Evolutionary conservation across 2,329 filamentous ascomycete species (phyloP), one percentile per base, ranked within the genome.

Genomic region (Nakataea oryzae): DNA sequence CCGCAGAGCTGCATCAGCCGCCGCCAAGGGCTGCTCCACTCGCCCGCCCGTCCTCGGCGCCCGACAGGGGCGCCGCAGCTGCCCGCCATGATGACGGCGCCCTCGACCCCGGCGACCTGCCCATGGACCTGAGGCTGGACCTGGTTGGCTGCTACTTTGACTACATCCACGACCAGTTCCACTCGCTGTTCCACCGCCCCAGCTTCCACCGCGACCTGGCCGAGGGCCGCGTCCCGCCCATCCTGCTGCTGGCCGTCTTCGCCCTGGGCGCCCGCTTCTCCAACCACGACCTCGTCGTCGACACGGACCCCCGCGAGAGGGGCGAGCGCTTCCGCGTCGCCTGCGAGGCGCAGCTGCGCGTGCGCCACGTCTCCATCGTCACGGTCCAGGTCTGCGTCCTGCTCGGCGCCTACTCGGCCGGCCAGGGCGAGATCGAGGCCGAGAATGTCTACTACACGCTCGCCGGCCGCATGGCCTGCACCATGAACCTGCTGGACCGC

Each of bases 301-400:
- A 62, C 8, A 61, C 66, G 3, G 64, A 69, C 1, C 67, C 69
- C n/a, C 64, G 66, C 47, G 65, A 68, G 30, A 65, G 68, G 28
- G 65, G 67, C 21, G 63, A 68, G 61, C 58, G 56, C 24, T 67
- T 66, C 62, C 58, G 67, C 60, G 28, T 64, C 62, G 63, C 67
- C 59, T 66, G 65, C 54, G 67, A 70, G 63, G 64, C 60, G 17
- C 64, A 71, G 1, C 66, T 75, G 8, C 67, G 75, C 60, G 63
- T 76, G 28, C 71, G 73, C 9, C 67, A 74, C n/a, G 69, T 76
- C 21, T 73, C 71, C 5, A 61, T 77, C 24, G 67, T 61, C 3
- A 76, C 73, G 1, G 67, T 77, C 12, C 76, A 78, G 64, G 73
- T 73, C 6, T 74, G 73, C 55, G 70, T 78, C 6, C 65, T 78